Percentiles rank a stretch among this genome's conserved stretches.
Evolutionary conservation across 1,284 basidiomycete species (phyloP).

Genomic region (Papiliotrema flavescens): DNA sequence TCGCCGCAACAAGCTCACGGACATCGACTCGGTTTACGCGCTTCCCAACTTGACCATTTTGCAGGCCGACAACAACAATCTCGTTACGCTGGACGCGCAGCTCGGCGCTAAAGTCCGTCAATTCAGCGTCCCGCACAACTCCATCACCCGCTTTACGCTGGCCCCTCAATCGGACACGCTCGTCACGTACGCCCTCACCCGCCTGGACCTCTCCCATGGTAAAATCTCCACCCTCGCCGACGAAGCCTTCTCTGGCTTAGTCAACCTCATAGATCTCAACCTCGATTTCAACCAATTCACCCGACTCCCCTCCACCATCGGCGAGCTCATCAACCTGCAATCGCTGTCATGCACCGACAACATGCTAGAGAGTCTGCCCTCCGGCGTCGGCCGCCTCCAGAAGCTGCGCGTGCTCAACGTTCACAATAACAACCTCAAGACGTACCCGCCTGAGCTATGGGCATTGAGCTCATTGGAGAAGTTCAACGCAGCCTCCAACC

Average conservation of each 20-base stretch:
- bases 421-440: conserved; percentile 85
- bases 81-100: conserved; percentile 73
- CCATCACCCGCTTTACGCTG: conserved; percentile 67
- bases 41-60: conserved; percentile 67
- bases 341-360: conserved; percentile 87
- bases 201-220: conserved; percentile 83
- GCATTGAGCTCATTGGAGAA: conserved; percentile 68
- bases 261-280: conserved; percentile 66
- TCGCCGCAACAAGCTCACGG: conserved; percentile 72
- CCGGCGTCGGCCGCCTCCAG: conserved; percentile 70
- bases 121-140: conserved; percentile 51
- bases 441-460: conserved; percentile 78
- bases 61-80: conserved; percentile 73
- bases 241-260: conserved; percentile 64
- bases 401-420: conserved; percentile 76
- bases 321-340: conserved; percentile 66
- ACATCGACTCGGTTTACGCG: conserved; percentile 65
- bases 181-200: conserved; percentile 64
- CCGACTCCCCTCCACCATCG: conserved; percentile 75
- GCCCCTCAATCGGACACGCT: conserved; percentile 57
- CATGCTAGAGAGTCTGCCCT: conserved; percentile 72
- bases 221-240: conserved; percentile 85
- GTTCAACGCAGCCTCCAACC: conserved; percentile 87
- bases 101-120: conserved; percentile 61
- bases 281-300: conserved; percentile 87